phyloP scores from a whole-genome alignment of 2,329 filamentous ascomycete genomes.

The Clonostachys rhizophaga region DNA sequence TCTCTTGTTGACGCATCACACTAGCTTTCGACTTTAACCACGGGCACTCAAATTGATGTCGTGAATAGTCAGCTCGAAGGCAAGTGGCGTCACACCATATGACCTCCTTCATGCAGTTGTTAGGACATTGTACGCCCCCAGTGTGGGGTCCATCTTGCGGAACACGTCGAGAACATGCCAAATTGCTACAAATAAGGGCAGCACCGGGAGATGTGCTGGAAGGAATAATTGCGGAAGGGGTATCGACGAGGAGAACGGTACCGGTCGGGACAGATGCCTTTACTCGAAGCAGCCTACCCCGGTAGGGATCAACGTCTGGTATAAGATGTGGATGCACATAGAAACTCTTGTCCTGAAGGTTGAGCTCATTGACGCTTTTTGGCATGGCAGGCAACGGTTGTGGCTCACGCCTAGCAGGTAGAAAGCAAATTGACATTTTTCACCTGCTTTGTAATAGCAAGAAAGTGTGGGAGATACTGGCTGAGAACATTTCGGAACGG shows the following conservation, averaged over 20 bases:
- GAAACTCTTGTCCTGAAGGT: conserved; percentile 8
- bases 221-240: conserved; percentile 17
- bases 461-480: no score
- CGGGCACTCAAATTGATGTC: conserved; percentile 16
- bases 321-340: conserved; percentile 12
- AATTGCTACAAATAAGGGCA: conserved; percentile 17
- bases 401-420: no score
- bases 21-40: conserved; percentile 13
- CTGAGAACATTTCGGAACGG: no score
- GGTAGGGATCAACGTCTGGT: conserved; percentile 14
- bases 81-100: conserved; percentile 16
- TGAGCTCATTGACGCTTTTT: neutral
- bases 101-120: conserved; percentile 13
- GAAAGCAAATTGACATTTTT: no score
- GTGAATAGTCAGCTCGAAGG: conserved; percentile 8
- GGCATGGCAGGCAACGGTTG: no score
- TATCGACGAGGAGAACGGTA: conserved; percentile 16
- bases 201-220: conserved; percentile 7
- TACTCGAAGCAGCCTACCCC: conserved; percentile 15
- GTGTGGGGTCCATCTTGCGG: neutral
- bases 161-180: conserved; percentile 13
- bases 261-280: conserved; percentile 12
- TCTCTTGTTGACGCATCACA: conserved; percentile 8
- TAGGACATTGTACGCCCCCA: conserved; percentile 8
- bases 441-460: no score